These are phyloP conservation scores for Agroathelia rolfsii DNA, from an alignment of 1,284 basidiomycete species.

Conservation along the genomic window DNA sequence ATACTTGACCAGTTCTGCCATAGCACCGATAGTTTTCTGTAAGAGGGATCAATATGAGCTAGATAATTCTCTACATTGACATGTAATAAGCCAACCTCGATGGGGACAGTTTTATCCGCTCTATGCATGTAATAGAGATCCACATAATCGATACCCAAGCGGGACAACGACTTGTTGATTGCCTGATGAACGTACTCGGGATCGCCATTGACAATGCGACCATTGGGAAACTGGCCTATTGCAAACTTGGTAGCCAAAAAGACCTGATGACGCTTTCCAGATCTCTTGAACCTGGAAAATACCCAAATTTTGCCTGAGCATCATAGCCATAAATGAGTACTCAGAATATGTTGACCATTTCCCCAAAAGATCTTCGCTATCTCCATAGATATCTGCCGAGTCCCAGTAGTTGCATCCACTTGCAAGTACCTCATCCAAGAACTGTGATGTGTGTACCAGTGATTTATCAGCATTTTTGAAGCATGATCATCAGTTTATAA, in stretches of 20 bases:
- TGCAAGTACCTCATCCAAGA: conserved; percentile 29
- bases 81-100: conserved; percentile 25
- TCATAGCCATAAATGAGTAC: not conserved
- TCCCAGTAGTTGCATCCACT: conserved; percentile 33
- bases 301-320: not conserved
- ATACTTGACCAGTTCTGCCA: conserved; percentile 47
- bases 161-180: conserved; percentile 25
- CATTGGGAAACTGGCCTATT: conserved; percentile 12
- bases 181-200: conserved; percentile 26
- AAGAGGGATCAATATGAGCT: not conserved
- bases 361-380: conserved; percentile 34
- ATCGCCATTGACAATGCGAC: conserved; percentile 17
- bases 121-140: conserved; percentile 38
- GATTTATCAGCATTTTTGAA: no score
- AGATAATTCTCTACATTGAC: conserved; percentile 7
- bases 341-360: conserved; percentile 25
- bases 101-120: conserved; percentile 33
- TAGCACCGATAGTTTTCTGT: conserved; percentile 33
- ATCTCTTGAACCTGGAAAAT: conserved; percentile 28
- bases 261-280: conserved; percentile 29
- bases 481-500: no score
- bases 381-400: conserved; percentile 31
- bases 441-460: conserved; percentile 22
- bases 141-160: conserved; percentile 34
- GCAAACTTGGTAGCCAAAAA: conserved; percentile 48